Percentiles rank a stretch among this genome's conserved stretches.
These are phyloP conservation scores for Beauveria sp. DNA, from an alignment of 2,329 filamentous ascomycete species.

Conservation along the genomic window DNA sequence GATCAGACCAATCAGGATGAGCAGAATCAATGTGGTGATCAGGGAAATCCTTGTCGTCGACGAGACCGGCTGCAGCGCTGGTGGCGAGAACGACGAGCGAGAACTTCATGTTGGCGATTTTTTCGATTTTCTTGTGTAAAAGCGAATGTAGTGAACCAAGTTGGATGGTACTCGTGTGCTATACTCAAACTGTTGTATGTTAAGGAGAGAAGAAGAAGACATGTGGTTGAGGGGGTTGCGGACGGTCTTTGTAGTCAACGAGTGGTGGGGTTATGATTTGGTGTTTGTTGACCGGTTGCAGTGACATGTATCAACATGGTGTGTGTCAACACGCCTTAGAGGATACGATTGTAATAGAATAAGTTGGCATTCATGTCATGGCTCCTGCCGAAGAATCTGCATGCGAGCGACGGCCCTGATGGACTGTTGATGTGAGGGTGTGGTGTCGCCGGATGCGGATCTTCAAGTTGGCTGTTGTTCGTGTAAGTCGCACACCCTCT, in stretches of 20 bases:
- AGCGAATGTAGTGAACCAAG: slow-evolving; percentile 10
- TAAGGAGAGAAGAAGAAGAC: neutral
- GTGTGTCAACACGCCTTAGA: neutral
- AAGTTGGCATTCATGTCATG: too few species aligned
- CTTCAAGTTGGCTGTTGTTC: too few species aligned
- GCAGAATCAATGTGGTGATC: too few species aligned
- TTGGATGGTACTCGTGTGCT: neutral
- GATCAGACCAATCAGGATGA: too few species aligned
- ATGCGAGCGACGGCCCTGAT: too few species aligned
- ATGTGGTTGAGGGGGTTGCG: neutral
- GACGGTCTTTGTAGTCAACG: slow-evolving; percentile 9
- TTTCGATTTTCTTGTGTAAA: neutral
- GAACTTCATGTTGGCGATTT: slow-evolving; percentile 8
- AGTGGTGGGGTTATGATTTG: neutral
- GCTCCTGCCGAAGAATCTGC: too few species aligned
- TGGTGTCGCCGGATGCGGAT: too few species aligned
- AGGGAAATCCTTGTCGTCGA: too few species aligned
- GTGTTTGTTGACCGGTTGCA: neutral
- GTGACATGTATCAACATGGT: neutral
- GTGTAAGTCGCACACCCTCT: too few species aligned
- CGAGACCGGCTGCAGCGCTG: neutral
- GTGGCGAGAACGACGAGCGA: slow-evolving; percentile 9
- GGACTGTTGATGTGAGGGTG: too few species aligned
- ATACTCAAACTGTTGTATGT: neutral
- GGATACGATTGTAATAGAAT: too few species aligned